Conservation (phyloP, 1,139 yeast genomes). For the Saccharomyces pastorianus region DNA sequence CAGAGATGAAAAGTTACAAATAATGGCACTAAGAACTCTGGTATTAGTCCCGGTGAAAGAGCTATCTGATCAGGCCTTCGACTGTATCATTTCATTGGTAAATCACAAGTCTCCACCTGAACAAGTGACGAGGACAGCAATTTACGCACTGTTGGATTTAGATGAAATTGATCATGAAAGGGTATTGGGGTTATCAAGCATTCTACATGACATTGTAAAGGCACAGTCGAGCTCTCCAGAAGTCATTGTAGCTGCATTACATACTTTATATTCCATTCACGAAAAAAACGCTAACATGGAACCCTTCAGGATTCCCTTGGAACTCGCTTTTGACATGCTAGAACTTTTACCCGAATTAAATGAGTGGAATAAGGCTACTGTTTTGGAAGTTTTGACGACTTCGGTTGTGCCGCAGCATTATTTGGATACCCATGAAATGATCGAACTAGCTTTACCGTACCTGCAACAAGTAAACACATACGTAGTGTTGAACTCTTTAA, state of each 20-base stretch:
- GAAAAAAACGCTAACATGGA: slow-evolving; percentile 35
- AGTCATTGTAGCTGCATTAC: slow-evolving; percentile 67
- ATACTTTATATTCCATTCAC: slow-evolving; percentile 59
- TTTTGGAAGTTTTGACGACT: slow-evolving; percentile 56
- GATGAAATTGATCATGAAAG: slow-evolving; percentile 46
- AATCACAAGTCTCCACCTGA: slow-evolving; percentile 43
- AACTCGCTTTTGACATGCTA: slow-evolving; percentile 18
- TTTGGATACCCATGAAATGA: slow-evolving; percentile 56
- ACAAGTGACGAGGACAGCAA: slow-evolving; percentile 60
- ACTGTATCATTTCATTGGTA: slow-evolving; percentile 35
- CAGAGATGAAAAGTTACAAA: slow-evolving; percentile 37
- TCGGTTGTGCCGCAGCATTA: slow-evolving; percentile 63
- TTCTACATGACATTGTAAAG: slow-evolving; percentile 45
- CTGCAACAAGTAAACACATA: slow-evolving; percentile 77
- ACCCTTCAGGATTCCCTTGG: slow-evolving; percentile 30
- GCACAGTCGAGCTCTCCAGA: not conserved
- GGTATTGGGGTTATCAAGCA: slow-evolving; percentile 38
- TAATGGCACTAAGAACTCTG: slow-evolving; percentile 58
- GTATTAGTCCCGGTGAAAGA: slow-evolving; percentile 51
- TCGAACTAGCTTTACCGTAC: slow-evolving; percentile 64
- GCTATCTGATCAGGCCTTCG: slow-evolving; percentile 41
- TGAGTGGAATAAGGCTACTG: slow-evolving; percentile 75
- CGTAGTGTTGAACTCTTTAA: slow-evolving; percentile 70
- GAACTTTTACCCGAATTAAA: slow-evolving; percentile 28
- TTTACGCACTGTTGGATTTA: slow-evolving; percentile 60